A percentile compares a stretch with the other conserved stretches of the same genome.
phyloP scores from a whole-genome alignment of 345 rosid genomes.

The Carallia pectinifolia region DNA sequence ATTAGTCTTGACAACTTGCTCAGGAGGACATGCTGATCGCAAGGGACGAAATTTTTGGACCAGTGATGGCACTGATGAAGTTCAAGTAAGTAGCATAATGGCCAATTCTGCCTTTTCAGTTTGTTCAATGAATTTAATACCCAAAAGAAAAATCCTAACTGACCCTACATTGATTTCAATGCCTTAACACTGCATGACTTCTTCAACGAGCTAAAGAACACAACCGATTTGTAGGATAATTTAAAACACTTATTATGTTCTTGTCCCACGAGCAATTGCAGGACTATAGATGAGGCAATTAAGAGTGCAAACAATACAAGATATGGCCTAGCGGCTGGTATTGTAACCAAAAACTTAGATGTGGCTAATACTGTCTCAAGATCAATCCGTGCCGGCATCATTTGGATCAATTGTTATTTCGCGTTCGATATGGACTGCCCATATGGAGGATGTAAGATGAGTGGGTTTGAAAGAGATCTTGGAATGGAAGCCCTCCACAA shows the following conservation, averaged over 20 bases:
- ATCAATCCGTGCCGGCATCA: conserved; percentile 58
- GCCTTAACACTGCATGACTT: too few relatives aligned
- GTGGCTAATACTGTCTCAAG: conserved; percentile 69
- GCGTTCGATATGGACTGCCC: conserved; percentile 61
- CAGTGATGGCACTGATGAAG: conserved; percentile 71
- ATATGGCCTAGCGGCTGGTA: conserved; percentile 81
- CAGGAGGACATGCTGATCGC: conserved; percentile 72
- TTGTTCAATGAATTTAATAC: too few relatives aligned
- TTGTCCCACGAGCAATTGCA: conserved; percentile 14
- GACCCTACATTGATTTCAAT: too few relatives aligned
- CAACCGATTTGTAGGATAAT: background rate
- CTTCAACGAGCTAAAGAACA: background rate
- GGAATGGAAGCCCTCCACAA: conserved; percentile 62
- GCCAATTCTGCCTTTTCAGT: too few relatives aligned
- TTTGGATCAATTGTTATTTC: conserved; percentile 75
- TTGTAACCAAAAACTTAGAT: conserved; percentile 59
- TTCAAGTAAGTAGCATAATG: conserved; percentile 48
- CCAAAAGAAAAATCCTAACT: too few relatives aligned
- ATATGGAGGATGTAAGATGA: conserved; percentile 72
- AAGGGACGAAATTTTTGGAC: conserved; percentile 79
- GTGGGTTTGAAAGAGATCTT: conserved; percentile 64
- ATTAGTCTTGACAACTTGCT: background rate
- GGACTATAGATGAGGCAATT: conserved; percentile 75
- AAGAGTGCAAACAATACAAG: conserved; percentile 55
- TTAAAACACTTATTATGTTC: background rate